Evolutionary conservation across 2,329 filamentous ascomycete genomes (phyloP).

Genomic region (Zasmidium citrigriseum): DNA sequence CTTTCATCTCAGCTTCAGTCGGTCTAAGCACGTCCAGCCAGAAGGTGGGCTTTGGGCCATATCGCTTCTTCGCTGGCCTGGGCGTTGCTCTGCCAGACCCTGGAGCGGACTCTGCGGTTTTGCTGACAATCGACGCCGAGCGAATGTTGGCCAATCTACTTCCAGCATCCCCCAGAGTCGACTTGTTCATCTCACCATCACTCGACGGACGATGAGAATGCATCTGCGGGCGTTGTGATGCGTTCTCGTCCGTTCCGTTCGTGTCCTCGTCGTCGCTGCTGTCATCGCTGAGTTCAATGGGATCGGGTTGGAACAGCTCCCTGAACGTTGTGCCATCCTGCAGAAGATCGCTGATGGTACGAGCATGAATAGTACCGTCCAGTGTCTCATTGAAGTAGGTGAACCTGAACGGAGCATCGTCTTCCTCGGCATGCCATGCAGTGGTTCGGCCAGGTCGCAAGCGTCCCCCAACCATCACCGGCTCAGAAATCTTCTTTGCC

Average conservation of each 20-base stretch:
- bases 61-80: slow-evolving; percentile 36
- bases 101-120: slow-evolving; percentile 17
- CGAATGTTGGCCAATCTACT: not conserved
- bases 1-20: slow-evolving; percentile 93
- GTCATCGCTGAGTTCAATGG: slow-evolving; percentile 68
- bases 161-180: not conserved
- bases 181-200: not conserved
- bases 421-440: slow-evolving; percentile 82
- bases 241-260: not conserved
- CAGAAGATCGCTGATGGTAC: slow-evolving; percentile 83
- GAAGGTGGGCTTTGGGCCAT: slow-evolving; percentile 85
- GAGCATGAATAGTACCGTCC: slow-evolving; percentile 91
- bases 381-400: slow-evolving; percentile 99
- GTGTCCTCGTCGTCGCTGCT: slow-evolving; percentile 62
- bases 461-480: slow-evolving; percentile 86
- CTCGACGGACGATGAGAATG: slow-evolving; percentile 4
- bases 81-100: slow-evolving; percentile 25
- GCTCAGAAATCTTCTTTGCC: slow-evolving; percentile 90
- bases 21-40: slow-evolving; percentile 93
- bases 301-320: slow-evolving; percentile 89
- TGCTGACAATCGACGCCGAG: slow-evolving; percentile 11
- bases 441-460: slow-evolving; percentile 71
- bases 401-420: slow-evolving; percentile 90
- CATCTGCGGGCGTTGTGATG: not conserved
- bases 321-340: slow-evolving; percentile 82